A percentile compares a stretch with the other conserved stretches of the same genome.
Conservation (phyloP, 208 protist species). For the Novymonas esmeraldas region DNA sequence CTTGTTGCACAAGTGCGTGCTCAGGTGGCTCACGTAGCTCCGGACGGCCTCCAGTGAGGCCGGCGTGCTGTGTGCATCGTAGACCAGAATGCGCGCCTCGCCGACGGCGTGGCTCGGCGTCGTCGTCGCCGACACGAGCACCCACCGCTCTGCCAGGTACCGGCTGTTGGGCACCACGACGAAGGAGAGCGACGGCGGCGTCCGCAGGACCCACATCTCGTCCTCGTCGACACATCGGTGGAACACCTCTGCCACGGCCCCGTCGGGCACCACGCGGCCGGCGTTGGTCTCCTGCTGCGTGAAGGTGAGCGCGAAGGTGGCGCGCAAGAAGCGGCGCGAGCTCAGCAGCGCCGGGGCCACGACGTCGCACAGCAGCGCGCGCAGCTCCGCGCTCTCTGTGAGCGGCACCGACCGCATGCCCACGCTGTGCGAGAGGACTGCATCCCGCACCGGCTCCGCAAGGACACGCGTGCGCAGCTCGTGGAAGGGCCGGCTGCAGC, state of each 20-base stretch:
- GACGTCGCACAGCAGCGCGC: slow-evolving; percentile 44
- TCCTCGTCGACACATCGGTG: slow-evolving; percentile 75
- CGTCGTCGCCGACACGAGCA: slow-evolving; percentile 60
- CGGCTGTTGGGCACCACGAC: slow-evolving; percentile 54
- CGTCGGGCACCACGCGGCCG: slow-evolving; percentile 53
- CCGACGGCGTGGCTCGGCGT: slow-evolving; percentile 23
- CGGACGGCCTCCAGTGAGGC: slow-evolving; percentile 15
- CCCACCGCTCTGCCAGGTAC: slow-evolving; percentile 60
- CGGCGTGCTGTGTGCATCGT: slow-evolving; percentile 29
- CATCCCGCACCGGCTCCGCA: slow-evolving; percentile 12
- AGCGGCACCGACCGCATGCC: slow-evolving; percentile 11
- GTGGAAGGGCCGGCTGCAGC: slow-evolving; percentile 10
- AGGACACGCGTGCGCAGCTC: slow-evolving; percentile 12
- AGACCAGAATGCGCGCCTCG: slow-evolving; percentile 52
- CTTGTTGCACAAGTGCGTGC: slow-evolving; percentile 62
- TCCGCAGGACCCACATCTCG: slow-evolving; percentile 69
- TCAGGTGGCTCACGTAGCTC: slow-evolving; percentile 41
- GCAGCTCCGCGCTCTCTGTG: slow-evolving; percentile 33
- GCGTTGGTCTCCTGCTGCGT: slow-evolving; percentile 66
- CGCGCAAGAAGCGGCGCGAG: slow-evolving; percentile 44
- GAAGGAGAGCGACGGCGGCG: slow-evolving; percentile 31
- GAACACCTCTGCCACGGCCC: slow-evolving; percentile 66
- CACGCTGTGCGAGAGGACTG: slow-evolving; percentile 20
- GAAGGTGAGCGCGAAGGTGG: slow-evolving; percentile 71
- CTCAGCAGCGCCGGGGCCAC: slow-evolving; percentile 71